Conservation (phyloP, 371 early-diverging fungal species). For the Mucor indicus region DNA sequence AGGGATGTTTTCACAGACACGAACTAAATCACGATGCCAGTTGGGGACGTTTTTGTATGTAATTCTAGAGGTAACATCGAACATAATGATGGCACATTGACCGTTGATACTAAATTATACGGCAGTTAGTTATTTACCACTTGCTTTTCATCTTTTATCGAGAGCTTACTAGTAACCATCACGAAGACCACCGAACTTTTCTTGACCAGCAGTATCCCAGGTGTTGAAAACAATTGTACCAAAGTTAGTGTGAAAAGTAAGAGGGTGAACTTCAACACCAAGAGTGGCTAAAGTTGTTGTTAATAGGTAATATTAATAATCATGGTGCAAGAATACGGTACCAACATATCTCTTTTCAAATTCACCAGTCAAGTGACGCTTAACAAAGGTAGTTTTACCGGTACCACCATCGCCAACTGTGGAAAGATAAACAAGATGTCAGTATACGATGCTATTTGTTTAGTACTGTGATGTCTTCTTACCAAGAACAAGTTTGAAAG, state of each 20-base stretch:
- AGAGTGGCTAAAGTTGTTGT: constrained; percentile 81
- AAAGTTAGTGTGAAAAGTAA: constrained; percentile 97
- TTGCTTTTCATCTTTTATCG: background rate
- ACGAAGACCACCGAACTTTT: constrained; percentile 99
- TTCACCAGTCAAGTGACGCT: constrained; percentile 99
- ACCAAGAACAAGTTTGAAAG: constrained; percentile 87
- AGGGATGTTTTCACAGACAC: constrained; percentile 99
- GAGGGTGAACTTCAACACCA: constrained; percentile 99
- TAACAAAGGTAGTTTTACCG: constrained; percentile 99
- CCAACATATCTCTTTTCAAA: constrained; percentile 99
- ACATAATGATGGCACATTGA: constrained; percentile 99
- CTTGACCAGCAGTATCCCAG: constrained; percentile 99
- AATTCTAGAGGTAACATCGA: constrained; percentile 99
- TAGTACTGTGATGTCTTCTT: constrained; percentile 1
- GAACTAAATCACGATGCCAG: constrained; percentile 99
- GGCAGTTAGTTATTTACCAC: background rate
- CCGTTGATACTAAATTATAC: constrained; percentile 82
- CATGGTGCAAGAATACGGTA: constrained; percentile 51
- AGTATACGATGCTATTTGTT: background rate
- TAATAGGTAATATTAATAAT: background rate
- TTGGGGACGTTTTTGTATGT: constrained; percentile 99
- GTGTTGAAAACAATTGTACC: constrained; percentile 97
- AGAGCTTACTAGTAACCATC: constrained; percentile 98
- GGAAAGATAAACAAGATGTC: background rate
- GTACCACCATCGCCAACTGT: constrained; percentile 99